These are phyloP conservation scores for Rhizophora mangle DNA, from an alignment of 345 rosid species.

Conservation along the genomic window DNA sequence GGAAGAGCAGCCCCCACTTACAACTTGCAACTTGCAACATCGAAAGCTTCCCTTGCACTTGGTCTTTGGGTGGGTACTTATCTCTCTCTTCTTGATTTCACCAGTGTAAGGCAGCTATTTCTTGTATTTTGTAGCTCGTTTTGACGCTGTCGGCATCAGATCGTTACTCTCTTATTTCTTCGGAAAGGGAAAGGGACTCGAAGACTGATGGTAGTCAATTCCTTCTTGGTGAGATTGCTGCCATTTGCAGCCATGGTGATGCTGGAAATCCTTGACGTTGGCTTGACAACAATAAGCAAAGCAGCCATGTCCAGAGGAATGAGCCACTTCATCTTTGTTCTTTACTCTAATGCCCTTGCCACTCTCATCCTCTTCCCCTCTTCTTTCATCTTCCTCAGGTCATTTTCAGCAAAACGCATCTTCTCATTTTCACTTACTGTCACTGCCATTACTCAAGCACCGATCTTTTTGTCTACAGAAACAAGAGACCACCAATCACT, in stretches of 20 bases:
- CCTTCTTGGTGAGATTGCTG: slow-evolving; percentile 12
- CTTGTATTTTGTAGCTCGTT: too few species aligned
- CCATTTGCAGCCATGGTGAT: slow-evolving; percentile 47
- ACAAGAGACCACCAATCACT: slow-evolving; percentile 36
- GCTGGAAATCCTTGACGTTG: slow-evolving; percentile 38
- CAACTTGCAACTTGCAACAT: too few species aligned
- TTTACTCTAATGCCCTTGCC: slow-evolving; percentile 44
- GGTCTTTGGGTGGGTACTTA: too few species aligned
- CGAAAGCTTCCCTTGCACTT: too few species aligned
- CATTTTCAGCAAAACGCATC: background rate
- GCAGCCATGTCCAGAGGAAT: slow-evolving; percentile 52
- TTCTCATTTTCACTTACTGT: background rate
- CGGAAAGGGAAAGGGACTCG: background rate
- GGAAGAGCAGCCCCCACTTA: too few species aligned
- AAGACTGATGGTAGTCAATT: slow-evolving; percentile 19
- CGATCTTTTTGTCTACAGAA: slow-evolving; percentile 16
- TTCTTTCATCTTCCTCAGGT: slow-evolving; percentile 33
- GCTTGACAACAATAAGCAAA: slow-evolving; percentile 42
- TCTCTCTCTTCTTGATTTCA: too few species aligned
- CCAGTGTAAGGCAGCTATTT: too few species aligned
- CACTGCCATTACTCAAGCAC: background rate
- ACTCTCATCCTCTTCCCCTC: slow-evolving; percentile 34
- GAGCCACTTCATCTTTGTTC: slow-evolving; percentile 40
- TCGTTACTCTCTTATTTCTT: background rate
- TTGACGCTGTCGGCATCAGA: too few species aligned